Conservation (phyloP, 2,329 filamentous ascomycete genomes). For the Cytospora chrysosperma region DNA sequence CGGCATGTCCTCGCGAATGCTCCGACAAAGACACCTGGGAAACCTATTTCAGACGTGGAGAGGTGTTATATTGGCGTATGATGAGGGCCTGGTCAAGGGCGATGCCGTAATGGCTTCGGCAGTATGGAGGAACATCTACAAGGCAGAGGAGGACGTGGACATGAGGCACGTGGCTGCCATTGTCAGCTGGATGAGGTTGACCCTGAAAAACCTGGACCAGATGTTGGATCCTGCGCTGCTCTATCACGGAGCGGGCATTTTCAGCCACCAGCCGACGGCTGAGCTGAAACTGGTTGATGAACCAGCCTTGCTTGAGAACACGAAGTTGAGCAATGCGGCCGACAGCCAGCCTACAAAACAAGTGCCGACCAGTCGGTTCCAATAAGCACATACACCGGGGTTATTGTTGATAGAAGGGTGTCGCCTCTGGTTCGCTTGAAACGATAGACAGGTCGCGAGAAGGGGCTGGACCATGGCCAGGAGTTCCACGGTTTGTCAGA, state of each 20-base stretch:
- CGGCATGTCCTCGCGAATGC: constrained; percentile 59
- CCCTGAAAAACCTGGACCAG: constrained; percentile 48
- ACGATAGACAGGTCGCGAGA: constrained; percentile 5
- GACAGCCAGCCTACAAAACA: constrained; percentile 20
- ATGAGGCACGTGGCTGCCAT: constrained; percentile 51
- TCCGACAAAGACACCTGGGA: constrained; percentile 70
- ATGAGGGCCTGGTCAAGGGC: constrained; percentile 74
- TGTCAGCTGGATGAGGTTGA: constrained; percentile 56
- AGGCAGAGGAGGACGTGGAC: constrained; percentile 58
- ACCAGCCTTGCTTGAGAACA: constrained; percentile 38
- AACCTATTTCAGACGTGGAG: constrained; percentile 94
- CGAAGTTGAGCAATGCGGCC: constrained; percentile 29
- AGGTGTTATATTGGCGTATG: constrained; percentile 78
- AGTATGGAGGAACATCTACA: constrained; percentile 92
- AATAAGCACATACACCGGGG: not conserved
- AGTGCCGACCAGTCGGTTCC: constrained; percentile 24
- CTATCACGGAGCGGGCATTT: constrained; percentile 36
- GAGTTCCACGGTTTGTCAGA: constrained; percentile 25
- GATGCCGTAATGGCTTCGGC: constrained; percentile 78
- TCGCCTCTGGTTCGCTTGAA: not conserved
- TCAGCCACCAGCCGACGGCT: constrained; percentile 42
- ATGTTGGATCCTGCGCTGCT: constrained; percentile 45
- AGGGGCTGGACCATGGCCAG: constrained; percentile 16
- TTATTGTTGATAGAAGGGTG: too few relatives aligned
- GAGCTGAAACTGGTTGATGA: constrained; percentile 42